Conservation (phyloP, 2,329 filamentous ascomycete species). For the Knoxdaviesia capensis region DNA sequence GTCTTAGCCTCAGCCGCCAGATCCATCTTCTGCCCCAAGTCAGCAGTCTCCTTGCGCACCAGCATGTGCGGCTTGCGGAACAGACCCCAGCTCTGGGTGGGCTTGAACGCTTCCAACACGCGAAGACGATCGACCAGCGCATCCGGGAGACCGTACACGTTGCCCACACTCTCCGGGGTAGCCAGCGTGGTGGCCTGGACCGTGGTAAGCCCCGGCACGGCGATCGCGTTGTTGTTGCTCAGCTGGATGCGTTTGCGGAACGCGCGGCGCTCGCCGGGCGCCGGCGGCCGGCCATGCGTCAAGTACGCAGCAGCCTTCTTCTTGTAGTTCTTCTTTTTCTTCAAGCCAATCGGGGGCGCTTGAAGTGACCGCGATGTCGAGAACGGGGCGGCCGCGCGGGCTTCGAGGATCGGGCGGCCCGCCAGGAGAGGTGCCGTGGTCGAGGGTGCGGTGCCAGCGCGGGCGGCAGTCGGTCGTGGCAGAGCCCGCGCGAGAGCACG, state of each 20-base stretch:
- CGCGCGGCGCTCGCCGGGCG: constrained; percentile 66
- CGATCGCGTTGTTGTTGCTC: constrained; percentile 81
- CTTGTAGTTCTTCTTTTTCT: constrained; percentile 30
- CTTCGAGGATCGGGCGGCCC: no score
- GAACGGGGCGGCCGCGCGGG: constrained; percentile 17
- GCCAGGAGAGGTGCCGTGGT: constrained; percentile 9
- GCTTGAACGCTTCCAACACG: constrained; percentile 77
- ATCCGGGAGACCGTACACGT: constrained; percentile 49
- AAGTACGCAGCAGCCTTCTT: constrained; percentile 21
- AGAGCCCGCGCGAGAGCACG: constrained; percentile 20
- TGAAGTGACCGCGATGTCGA: constrained; percentile 15
- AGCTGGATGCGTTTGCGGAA: constrained; percentile 76
- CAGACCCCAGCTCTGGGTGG: constrained; percentile 68
- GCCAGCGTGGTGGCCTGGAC: constrained; percentile 35
- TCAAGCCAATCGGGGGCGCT: constrained; percentile 12
- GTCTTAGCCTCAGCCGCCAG: constrained; percentile 28
- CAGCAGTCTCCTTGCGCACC: constrained; percentile 57
- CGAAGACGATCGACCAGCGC: constrained; percentile 60
- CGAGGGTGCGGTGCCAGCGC: constrained; percentile 7
- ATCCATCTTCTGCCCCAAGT: constrained; percentile 43
- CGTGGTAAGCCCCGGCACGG: constrained; percentile 46
- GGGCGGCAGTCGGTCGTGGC: constrained; percentile 13
- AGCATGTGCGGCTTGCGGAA: constrained; percentile 69
- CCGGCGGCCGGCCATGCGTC: constrained; percentile 32
- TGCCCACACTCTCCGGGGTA: constrained; percentile 34